phyloP scores from a whole-genome alignment of 345 rosid genomes.

The Salix dunnii region DNA sequence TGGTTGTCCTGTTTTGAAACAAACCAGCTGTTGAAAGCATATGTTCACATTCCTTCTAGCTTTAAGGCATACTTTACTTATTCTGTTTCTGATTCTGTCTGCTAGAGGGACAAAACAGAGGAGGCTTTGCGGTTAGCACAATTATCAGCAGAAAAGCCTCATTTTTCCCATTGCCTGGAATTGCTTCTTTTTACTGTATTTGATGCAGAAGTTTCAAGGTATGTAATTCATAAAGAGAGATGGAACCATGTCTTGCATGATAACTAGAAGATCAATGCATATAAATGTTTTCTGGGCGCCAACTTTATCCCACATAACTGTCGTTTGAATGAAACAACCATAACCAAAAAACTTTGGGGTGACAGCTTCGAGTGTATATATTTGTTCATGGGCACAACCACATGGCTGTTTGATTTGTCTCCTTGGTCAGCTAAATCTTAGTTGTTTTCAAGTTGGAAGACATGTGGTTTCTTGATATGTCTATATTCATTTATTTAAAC shows the following conservation, averaged over 20 bases:
- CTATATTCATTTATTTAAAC: background rate
- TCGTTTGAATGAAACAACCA: background rate
- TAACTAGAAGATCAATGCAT: background rate
- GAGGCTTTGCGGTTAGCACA: slow-evolving; percentile 81
- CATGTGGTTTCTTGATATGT: background rate
- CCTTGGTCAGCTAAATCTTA: background rate
- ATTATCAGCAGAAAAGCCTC: slow-evolving; percentile 92
- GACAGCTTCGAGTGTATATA: background rate
- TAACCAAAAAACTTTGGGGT: background rate
- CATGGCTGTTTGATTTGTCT: background rate
- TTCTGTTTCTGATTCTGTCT: slow-evolving; percentile 21
- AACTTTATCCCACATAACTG: background rate
- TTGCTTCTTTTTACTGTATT: slow-evolving; percentile 99
- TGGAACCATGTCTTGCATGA: background rate
- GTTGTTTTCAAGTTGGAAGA: background rate
- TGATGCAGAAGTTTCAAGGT: slow-evolving; percentile 96
- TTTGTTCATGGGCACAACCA: background rate
- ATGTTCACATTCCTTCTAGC: background rate
- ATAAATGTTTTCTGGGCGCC: background rate
- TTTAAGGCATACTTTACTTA: background rate
- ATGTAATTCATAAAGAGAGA: slow-evolving; percentile 15
- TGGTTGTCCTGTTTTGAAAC: background rate
- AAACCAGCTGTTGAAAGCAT: background rate
- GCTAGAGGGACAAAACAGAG: slow-evolving; percentile 83
- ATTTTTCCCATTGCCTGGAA: slow-evolving; percentile 92